Conservation (phyloP, 2,329 filamentous ascomycete genomes). For the Fusarium lateritium region DNA sequence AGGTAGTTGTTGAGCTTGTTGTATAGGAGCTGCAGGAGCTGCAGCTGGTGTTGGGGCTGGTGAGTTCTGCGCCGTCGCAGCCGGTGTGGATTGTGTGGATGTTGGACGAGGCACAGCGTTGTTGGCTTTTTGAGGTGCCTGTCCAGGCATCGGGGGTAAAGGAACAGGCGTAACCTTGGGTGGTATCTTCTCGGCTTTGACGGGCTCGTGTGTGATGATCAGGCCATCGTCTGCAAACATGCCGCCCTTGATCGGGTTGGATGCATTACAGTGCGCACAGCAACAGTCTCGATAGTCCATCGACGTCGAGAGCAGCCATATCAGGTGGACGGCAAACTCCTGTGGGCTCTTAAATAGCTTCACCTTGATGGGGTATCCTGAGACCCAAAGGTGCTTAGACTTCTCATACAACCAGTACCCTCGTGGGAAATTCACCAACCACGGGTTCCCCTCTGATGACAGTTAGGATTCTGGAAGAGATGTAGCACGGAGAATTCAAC, state of each 20-base stretch:
- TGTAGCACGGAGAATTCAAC: slow-evolving; percentile 7
- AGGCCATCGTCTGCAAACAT: slow-evolving; percentile 49
- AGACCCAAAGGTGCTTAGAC: slow-evolving; percentile 65
- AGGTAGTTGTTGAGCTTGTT: slow-evolving; percentile 31
- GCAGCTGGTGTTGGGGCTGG: slow-evolving; percentile 35
- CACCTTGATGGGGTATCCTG: slow-evolving; percentile 63
- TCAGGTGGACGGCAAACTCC: slow-evolving; percentile 66
- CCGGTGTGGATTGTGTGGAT: slow-evolving; percentile 46
- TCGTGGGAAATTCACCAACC: slow-evolving; percentile 61
- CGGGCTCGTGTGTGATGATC: slow-evolving; percentile 40
- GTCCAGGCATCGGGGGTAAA: slow-evolving; percentile 54
- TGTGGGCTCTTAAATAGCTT: slow-evolving; percentile 68
- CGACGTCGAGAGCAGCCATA: slow-evolving; percentile 67
- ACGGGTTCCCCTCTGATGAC: slow-evolving; percentile 57
- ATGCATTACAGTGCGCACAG: slow-evolving; percentile 64
- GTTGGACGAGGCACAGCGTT: slow-evolving; percentile 47
- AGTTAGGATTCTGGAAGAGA: slow-evolving; percentile 28
- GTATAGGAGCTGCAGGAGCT: slow-evolving; percentile 23
- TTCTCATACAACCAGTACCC: slow-evolving; percentile 65
- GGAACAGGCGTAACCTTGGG: slow-evolving; percentile 57
- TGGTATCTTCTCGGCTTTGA: slow-evolving; percentile 47
- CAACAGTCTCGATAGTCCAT: slow-evolving; percentile 65
- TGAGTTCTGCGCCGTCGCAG: slow-evolving; percentile 37
- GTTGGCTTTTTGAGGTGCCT: slow-evolving; percentile 53
- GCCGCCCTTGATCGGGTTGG: slow-evolving; percentile 46